These are phyloP conservation scores for Babesia divergens DNA, from an alignment of 169 alveolate species.

Conservation along the genomic window DNA sequence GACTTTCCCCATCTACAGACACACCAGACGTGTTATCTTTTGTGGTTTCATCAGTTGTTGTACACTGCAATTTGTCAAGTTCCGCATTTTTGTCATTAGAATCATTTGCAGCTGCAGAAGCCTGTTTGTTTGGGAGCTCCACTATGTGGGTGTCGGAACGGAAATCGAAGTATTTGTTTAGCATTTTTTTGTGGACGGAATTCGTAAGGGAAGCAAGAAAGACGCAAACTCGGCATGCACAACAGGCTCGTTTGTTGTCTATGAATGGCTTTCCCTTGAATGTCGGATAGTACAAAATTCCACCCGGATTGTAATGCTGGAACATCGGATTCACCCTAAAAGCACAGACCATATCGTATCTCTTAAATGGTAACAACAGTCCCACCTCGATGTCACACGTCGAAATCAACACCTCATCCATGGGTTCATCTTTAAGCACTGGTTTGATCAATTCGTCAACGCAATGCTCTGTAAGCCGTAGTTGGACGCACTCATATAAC, in stretches of 20 bases:
- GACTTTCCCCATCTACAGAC: not conserved
- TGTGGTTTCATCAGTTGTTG: no score
- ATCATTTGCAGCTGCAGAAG: not conserved
- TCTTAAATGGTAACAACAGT: conserved; percentile 30
- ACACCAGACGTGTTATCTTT: not conserved
- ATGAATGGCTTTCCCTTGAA: conserved; percentile 29
- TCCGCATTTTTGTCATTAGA: not conserved
- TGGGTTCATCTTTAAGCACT: conserved; percentile 10
- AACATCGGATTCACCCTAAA: conserved; percentile 54
- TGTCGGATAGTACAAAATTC: conserved; percentile 45
- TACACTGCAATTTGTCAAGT: no score
- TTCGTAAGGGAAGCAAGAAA: conserved; percentile 33
- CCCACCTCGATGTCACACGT: conserved; percentile 51
- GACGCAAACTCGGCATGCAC: conserved; percentile 54
- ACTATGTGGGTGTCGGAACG: not conserved
- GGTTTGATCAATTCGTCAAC: conserved; percentile 26
- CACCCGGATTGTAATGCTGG: conserved; percentile 53
- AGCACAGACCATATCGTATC: conserved; percentile 34
- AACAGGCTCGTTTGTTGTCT: conserved; percentile 39
- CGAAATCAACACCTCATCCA: conserved; percentile 41
- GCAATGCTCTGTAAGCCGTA: conserved; percentile 2
- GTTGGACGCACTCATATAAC: conserved; percentile 53
- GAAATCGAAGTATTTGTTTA: conserved; percentile 48
- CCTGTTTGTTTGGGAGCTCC: not conserved
- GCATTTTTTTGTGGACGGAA: conserved; percentile 9